Evolutionary conservation across 164 flowering plant species (phyloP).

Genomic region (Aristolochia californica): DNA sequence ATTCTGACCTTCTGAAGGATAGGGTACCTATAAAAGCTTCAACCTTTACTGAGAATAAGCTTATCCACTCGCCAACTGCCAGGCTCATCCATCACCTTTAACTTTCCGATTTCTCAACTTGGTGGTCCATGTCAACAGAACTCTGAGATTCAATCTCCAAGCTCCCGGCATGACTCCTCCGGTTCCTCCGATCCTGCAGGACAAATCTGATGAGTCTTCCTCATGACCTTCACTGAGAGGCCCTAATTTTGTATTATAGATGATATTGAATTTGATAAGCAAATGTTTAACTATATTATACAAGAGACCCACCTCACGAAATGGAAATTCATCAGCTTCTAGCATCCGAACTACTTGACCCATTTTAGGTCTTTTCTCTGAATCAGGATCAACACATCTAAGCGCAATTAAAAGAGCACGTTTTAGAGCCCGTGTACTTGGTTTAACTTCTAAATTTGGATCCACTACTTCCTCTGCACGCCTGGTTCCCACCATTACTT

Average conservation of each 20-base stretch:
- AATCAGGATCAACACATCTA: conserved; percentile 40
- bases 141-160: conserved; percentile 43
- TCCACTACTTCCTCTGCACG: conserved; percentile 37
- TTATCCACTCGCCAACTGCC: neutral
- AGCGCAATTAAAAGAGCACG: conserved; percentile 37
- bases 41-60: neutral
- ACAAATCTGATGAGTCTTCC: neutral
- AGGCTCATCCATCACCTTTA: neutral
- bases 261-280: neutral
- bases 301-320: conserved; percentile 18
- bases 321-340: conserved; percentile 28
- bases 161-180: conserved; percentile 56
- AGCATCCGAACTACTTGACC: conserved; percentile 32
- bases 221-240: neutral
- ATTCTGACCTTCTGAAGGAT: neutral
- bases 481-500: conserved; percentile 33
- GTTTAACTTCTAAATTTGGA: conserved; percentile 26
- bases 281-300: neutral
- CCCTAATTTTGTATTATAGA: neutral
- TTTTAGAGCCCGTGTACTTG: conserved; percentile 26
- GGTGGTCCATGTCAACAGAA: conserved; percentile 28
- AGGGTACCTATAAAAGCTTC: neutral
- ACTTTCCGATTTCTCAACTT: conserved; percentile 7
- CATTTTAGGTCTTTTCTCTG: conserved; percentile 37
- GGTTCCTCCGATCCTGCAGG: conserved; percentile 52